Conservation (phyloP, 805 yeast species). For the Wickerhamomyces tratensis region DNA sequence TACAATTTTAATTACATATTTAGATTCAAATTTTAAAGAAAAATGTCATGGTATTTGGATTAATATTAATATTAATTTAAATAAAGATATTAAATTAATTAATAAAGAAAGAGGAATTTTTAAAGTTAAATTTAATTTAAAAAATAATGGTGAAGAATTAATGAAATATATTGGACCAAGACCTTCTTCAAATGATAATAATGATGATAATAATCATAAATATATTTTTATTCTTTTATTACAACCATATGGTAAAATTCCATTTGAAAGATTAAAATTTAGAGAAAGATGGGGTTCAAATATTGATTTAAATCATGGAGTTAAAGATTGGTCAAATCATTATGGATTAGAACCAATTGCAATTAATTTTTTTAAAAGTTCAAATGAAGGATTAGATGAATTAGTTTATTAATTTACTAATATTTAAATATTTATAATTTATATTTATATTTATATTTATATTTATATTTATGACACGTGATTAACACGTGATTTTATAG, state of each 20-base stretch:
- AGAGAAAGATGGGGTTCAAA: conserved; percentile 16
- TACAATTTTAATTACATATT: conserved; percentile 10
- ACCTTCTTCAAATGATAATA: no score
- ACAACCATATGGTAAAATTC: conserved; percentile 10
- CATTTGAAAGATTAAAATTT: conserved; percentile 7
- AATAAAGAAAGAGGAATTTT: conserved; percentile 1
- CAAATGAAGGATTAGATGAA: conserved; percentile 7
- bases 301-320: conserved; percentile 7
- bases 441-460: no score
- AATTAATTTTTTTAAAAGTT: conserved; percentile 10
- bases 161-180: conserved; percentile 11
- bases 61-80: conserved; percentile 5
- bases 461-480: no score
- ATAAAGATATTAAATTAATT: background rate
- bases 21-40: conserved; percentile 2
- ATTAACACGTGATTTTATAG: no score
- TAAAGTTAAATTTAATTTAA: conserved; percentile 2
- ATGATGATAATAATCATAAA: no score
- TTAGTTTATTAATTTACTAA: background rate
- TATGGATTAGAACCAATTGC: conserved; percentile 12
- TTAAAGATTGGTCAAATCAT: conserved; percentile 13
- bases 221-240: conserved; percentile 12
- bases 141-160: conserved; percentile 2
- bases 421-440: no score
- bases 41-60: conserved; percentile 13